Evolutionary conservation across 2,329 filamentous ascomycete species (phyloP).

Genomic region (Colletotrichum liriopes): DNA sequence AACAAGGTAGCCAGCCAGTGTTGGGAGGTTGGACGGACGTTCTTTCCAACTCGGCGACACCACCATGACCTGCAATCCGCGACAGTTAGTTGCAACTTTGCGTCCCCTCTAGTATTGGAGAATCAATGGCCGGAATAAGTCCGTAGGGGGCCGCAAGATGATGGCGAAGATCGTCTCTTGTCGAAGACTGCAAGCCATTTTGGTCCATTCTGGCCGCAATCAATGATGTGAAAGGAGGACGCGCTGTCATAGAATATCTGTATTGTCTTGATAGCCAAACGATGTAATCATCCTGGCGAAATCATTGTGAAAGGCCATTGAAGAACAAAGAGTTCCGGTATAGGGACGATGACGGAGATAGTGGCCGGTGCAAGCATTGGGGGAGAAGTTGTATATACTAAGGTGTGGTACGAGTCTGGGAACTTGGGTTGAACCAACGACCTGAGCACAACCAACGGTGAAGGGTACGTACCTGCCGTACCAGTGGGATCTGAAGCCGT

Average conservation of each 20-base stretch:
- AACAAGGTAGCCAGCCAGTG: not conserved
- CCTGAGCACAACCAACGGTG: conserved; percentile 12
- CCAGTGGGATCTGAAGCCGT: conserved; percentile 34
- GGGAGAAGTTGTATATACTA: not conserved
- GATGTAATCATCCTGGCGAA: not conserved
- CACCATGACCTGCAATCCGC: not conserved
- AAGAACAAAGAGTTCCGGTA: too few relatives aligned
- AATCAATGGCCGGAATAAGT: not conserved
- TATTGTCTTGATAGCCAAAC: not conserved
- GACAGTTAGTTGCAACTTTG: not conserved
- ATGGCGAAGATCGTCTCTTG: not conserved
- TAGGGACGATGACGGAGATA: too few relatives aligned
- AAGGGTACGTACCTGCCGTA: conserved; percentile 24
- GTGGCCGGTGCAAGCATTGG: not conserved
- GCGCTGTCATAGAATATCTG: not conserved
- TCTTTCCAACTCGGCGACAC: not conserved
- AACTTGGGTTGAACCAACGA: conserved; percentile 14
- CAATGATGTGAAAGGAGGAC: not conserved
- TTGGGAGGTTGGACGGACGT: not conserved
- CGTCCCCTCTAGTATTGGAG: not conserved
- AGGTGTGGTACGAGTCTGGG: not conserved
- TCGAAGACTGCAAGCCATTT: not conserved
- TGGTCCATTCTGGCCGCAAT: not conserved
- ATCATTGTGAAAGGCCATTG: not conserved
- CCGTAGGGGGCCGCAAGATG: not conserved